These are phyloP conservation scores for Tetrahymena borealis DNA, from an alignment of 73 alveolate genomes.

Conservation along the genomic window DNA sequence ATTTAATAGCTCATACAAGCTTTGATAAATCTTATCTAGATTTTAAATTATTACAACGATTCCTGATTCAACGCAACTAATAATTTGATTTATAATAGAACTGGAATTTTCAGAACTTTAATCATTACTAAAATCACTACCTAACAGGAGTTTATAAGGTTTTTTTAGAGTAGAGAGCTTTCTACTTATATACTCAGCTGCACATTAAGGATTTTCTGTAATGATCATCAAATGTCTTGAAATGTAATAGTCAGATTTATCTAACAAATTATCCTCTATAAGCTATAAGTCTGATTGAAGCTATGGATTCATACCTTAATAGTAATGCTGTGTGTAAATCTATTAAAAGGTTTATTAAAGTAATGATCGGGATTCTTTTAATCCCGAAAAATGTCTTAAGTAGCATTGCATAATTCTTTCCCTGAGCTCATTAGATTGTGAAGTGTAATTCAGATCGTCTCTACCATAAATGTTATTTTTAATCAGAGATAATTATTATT, in stretches of 20 bases:
- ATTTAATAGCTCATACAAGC: conserved; percentile 28
- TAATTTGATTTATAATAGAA: conserved; percentile 5
- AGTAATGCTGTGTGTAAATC: neutral
- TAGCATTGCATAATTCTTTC: neutral
- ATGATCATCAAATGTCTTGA: conserved; percentile 36
- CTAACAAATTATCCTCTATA: neutral
- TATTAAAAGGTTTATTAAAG: neutral
- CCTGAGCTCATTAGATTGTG: neutral
- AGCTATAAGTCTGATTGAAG: neutral
- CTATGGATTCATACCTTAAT: too few relatives aligned
- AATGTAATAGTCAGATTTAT: neutral
- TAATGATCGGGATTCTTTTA: neutral
- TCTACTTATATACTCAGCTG: neutral
- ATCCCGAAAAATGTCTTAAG: neutral
- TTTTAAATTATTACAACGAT: conserved; percentile 3
- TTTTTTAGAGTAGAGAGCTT: neutral
- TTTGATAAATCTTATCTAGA: conserved; percentile 14
- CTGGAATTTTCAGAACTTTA: neutral
- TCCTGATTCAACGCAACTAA: conserved; percentile 14
- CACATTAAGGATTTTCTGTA: neutral
- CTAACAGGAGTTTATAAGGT: neutral
- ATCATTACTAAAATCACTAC: conserved; percentile 6
- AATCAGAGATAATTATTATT: neutral
- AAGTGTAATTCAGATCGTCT: neutral
- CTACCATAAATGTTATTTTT: neutral